A percentile compares a stretch with the other conserved stretches of the same genome.
phyloP scores from a whole-genome alignment of 108 stramenopile genomes.

The Cylindrotheca closterium region DNA sequence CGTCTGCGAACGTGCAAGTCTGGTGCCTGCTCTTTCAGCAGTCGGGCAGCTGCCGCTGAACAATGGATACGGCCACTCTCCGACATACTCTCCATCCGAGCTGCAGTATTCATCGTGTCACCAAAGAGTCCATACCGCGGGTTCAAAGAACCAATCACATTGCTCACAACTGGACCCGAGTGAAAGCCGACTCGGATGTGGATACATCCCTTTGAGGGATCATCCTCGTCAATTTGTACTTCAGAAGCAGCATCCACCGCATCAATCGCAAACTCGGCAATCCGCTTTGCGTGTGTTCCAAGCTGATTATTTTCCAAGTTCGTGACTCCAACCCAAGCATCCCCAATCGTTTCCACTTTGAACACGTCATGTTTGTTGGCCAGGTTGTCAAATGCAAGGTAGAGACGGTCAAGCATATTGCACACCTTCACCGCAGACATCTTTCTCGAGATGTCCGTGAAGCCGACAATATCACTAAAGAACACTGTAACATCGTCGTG shows the following conservation, averaged over 20 bases:
- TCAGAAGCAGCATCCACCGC: conserved; percentile 39
- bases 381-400: conserved; percentile 40
- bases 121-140: conserved; percentile 53
- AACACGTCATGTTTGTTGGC: conserved; percentile 48
- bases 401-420: conserved; percentile 45
- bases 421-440: conserved; percentile 36
- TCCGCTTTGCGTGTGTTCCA: conserved; percentile 52
- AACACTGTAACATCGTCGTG: conserved; percentile 29
- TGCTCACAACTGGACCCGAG: conserved; percentile 46
- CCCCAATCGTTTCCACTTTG: conserved; percentile 60
- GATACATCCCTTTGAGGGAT: conserved; percentile 35
- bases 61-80: conserved; percentile 34
- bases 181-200: conserved; percentile 55
- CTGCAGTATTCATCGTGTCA: conserved; percentile 53
- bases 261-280: conserved; percentile 52
- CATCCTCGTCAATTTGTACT: conserved; percentile 34
- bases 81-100: conserved; percentile 53
- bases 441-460: conserved; percentile 35
- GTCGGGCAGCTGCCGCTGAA: conserved; percentile 33
- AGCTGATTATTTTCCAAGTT: conserved; percentile 26
- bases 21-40: conserved; percentile 44
- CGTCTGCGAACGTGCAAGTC: conserved; percentile 24
- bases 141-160: conserved; percentile 46
- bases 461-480: conserved; percentile 50
- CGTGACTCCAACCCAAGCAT: conserved; percentile 36